Conservation (phyloP, 1,284 basidiomycete species). For the Rhodotorula sp. region DNA sequence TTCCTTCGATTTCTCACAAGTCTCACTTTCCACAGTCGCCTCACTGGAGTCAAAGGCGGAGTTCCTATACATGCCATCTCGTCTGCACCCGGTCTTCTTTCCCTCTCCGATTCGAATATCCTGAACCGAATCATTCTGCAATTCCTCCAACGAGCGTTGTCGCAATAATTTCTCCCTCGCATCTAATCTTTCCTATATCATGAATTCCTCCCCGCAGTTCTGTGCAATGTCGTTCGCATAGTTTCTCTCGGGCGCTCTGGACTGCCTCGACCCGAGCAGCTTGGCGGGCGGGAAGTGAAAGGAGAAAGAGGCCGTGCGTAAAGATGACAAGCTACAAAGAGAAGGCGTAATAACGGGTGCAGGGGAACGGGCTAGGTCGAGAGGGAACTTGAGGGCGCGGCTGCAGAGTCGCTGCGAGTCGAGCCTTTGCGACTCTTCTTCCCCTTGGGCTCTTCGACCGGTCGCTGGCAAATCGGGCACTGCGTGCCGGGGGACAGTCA, state of each 20-base stretch:
- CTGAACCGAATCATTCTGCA: slow-evolving; percentile 22
- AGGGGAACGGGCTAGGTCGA: background rate
- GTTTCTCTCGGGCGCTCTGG: too few relatives aligned
- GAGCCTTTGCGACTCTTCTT: slow-evolving; percentile 2
- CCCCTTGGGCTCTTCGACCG: slow-evolving; percentile 19
- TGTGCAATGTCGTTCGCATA: too few relatives aligned
- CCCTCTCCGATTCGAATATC: slow-evolving; percentile 24
- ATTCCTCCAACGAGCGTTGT: slow-evolving; percentile 2
- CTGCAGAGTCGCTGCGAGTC: background rate
- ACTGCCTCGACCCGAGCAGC: too few relatives aligned
- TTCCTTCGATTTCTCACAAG: background rate
- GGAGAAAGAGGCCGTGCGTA: background rate
- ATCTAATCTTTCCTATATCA: too few relatives aligned
- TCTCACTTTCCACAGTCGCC: background rate
- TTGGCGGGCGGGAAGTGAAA: too few relatives aligned
- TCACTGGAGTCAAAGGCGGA: slow-evolving; percentile 11
- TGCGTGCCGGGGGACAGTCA: background rate
- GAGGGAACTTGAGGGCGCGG: background rate
- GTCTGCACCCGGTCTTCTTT: slow-evolving; percentile 19
- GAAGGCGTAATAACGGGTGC: background rate
- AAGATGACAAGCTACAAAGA: background rate
- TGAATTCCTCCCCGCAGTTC: too few relatives aligned
- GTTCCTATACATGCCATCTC: slow-evolving; percentile 6
- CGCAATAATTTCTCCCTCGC: background rate
- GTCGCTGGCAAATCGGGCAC: slow-evolving; percentile 35